These are phyloP conservation scores for Nigrograna mackinnonii DNA, from an alignment of 2,329 filamentous ascomycete species.

Conservation along the genomic window DNA sequence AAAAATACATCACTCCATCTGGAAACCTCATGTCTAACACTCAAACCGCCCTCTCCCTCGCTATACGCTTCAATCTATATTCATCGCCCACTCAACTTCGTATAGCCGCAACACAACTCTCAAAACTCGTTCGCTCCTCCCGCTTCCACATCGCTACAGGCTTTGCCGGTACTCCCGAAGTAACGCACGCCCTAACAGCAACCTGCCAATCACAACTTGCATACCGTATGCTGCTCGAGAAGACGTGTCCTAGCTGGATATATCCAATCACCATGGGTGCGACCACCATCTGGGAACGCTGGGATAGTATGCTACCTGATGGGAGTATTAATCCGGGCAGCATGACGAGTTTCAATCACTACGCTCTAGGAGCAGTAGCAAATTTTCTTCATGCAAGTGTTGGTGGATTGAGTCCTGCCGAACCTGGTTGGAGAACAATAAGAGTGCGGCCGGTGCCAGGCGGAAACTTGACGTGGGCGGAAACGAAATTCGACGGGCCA, in stretches of 20 bases:
- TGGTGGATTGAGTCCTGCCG: conserved; percentile 1
- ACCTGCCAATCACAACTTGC: conserved; percentile 6
- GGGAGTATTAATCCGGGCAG: not conserved
- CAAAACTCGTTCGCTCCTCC: not conserved
- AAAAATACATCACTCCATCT: not conserved
- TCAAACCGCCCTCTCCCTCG: conserved; percentile 1
- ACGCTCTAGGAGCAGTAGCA: conserved; percentile 1
- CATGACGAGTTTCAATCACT: conserved; percentile 4
- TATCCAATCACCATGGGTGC: conserved; percentile 51
- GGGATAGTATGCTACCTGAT: conserved; percentile 1
- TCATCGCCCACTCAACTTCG: not conserved
- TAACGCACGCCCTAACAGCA: conserved; percentile 5
- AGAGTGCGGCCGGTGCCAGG: not conserved
- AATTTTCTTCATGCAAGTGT: conserved; percentile 1
- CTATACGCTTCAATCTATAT: conserved; percentile 1
- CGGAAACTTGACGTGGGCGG: not conserved
- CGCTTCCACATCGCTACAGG: not conserved
- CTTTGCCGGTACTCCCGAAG: not conserved
- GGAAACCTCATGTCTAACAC: not conserved
- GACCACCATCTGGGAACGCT: conserved; percentile 41
- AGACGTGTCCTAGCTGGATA: conserved; percentile 49
- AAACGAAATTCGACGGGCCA: not conserved
- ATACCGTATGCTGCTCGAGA: conserved; percentile 53
- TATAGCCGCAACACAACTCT: not conserved
- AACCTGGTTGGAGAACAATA: conserved; percentile 3